Evolutionary conservation across 495 filamentous ascomycete genomes (phyloP).

Genomic region (Tuber calosporum): DNA sequence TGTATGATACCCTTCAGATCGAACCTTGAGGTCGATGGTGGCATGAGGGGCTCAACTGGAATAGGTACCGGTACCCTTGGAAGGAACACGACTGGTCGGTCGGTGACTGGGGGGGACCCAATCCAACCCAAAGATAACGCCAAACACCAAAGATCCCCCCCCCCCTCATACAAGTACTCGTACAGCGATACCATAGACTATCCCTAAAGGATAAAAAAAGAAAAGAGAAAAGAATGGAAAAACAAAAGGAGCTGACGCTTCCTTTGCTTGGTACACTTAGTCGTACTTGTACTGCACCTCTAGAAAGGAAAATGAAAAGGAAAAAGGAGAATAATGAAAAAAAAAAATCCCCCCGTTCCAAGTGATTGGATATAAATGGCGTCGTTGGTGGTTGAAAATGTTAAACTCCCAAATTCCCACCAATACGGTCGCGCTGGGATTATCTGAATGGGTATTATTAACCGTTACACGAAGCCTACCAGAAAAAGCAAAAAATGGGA

Average conservation of each 20-base stretch:
- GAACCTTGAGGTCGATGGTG: background rate
- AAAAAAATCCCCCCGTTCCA: background rate
- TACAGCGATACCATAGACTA: too few species aligned
- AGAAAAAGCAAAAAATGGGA: background rate
- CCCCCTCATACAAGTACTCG: background rate
- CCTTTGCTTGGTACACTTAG: background rate
- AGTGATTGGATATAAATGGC: background rate
- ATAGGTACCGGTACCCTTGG: background rate
- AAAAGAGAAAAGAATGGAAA: background rate
- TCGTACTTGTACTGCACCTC: background rate
- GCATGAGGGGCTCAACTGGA: background rate
- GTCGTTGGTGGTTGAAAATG: slow-evolving; percentile 1
- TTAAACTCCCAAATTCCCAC: background rate
- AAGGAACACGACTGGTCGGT: background rate
- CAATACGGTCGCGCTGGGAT: background rate
- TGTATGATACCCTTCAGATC: background rate
- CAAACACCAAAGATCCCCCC: background rate
- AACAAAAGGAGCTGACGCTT: background rate
- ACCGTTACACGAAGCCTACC: background rate
- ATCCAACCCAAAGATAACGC: background rate
- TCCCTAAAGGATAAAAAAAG: background rate
- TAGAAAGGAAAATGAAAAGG: background rate
- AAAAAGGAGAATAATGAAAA: background rate
- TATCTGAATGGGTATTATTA: background rate
- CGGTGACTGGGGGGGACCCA: too few species aligned